These are phyloP conservation scores for Wilhelminamyces savonicus DNA, from an alignment of 805 yeast genomes.

Conservation along the genomic window DNA sequence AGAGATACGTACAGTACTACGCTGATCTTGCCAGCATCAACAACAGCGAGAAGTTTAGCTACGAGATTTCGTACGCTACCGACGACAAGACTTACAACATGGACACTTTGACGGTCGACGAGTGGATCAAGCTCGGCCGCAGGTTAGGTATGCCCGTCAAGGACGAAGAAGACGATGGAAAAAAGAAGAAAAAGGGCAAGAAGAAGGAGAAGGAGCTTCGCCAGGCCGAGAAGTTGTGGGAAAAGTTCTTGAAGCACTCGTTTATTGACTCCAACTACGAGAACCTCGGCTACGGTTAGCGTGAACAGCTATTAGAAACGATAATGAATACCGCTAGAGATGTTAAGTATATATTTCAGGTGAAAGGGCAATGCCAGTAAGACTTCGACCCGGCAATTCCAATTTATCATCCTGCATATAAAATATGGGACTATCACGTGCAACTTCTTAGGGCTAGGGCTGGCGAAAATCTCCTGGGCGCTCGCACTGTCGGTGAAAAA, in stretches of 20 bases:
- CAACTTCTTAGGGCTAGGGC: too few species aligned
- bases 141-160: conserved; percentile 41
- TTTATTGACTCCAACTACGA: conserved; percentile 65
- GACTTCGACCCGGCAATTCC: too few species aligned
- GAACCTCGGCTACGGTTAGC: conserved; percentile 36
- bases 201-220: conserved; percentile 10
- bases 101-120: conserved; percentile 50
- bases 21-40: conserved; percentile 54
- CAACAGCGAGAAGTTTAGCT: conserved; percentile 41
- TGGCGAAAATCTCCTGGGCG: too few species aligned
- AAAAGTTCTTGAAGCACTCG: conserved; percentile 46
- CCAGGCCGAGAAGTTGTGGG: conserved; percentile 58
- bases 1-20: conserved; percentile 65
- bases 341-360: too few species aligned
- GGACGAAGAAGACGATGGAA: conserved; percentile 4
- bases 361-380: too few species aligned
- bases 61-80: conserved; percentile 64
- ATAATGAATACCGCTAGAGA: too few species aligned
- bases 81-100: conserved; percentile 52
- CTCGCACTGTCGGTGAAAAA: too few species aligned
- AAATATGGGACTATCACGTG: too few species aligned
- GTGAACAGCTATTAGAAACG: too few species aligned
- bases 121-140: conserved; percentile 56
- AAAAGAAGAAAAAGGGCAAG: conserved; percentile 2
- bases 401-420: too few species aligned